These are phyloP conservation scores for Pyronema domesticum DNA, from an alignment of 495 filamentous ascomycete species.

Conservation along the genomic window DNA sequence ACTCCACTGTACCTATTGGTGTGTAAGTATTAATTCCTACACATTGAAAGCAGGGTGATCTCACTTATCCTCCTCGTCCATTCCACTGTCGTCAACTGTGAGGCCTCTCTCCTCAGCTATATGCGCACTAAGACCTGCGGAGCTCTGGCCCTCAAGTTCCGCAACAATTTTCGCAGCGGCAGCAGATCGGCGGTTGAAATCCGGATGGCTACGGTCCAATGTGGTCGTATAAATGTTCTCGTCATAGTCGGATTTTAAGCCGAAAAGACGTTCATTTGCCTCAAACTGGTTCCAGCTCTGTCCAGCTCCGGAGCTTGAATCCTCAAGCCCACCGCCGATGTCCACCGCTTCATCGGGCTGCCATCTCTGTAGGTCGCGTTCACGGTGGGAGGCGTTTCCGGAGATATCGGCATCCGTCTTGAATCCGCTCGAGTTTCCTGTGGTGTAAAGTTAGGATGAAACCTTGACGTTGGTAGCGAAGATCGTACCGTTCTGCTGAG, in stretches of 20 bases:
- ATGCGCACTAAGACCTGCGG: constrained; percentile 51
- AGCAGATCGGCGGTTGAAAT: constrained; percentile 57
- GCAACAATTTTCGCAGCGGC: constrained; percentile 67
- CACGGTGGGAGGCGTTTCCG: constrained; percentile 44
- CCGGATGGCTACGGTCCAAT: constrained; percentile 64
- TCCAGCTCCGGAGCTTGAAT: constrained; percentile 25
- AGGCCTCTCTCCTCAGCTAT: constrained; percentile 77
- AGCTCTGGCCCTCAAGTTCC: constrained; percentile 56
- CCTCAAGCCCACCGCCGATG: constrained; percentile 34
- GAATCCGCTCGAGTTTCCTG: constrained; percentile 31
- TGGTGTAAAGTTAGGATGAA: background rate
- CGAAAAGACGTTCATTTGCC: constrained; percentile 71
- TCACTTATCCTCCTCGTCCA: constrained; percentile 85
- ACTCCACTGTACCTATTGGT: constrained; percentile 71
- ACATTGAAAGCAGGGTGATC: constrained; percentile 25
- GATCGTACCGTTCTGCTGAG: constrained; percentile 51
- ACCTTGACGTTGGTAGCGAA: background rate
- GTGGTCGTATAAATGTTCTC: constrained; percentile 87
- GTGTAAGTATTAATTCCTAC: background rate
- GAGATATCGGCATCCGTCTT: constrained; percentile 83
- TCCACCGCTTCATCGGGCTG: constrained; percentile 45
- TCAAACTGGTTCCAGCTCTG: constrained; percentile 86
- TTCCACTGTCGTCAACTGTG: constrained; percentile 41
- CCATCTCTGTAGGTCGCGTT: constrained; percentile 73
- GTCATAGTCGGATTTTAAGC: constrained; percentile 70